These are phyloP conservation scores for Coleophoma cylindrospora DNA, from an alignment of 2,329 filamentous ascomycete genomes.

Conservation along the genomic window DNA sequence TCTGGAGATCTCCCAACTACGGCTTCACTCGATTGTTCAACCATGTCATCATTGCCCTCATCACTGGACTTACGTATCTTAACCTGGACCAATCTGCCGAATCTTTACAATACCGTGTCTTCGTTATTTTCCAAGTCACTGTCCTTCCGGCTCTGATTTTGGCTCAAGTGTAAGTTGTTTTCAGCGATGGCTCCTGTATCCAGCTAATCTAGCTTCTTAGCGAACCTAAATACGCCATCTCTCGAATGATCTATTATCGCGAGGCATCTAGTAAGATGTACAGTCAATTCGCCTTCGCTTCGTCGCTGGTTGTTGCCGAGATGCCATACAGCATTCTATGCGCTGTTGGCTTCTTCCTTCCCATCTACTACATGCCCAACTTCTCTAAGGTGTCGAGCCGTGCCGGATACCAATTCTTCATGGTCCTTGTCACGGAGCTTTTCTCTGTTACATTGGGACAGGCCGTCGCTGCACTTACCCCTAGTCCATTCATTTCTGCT, in stretches of 20 bases:
- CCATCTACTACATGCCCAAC: conserved; percentile 79
- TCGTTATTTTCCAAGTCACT: conserved; percentile 86
- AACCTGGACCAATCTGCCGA: conserved; percentile 70
- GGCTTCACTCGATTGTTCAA: conserved; percentile 84
- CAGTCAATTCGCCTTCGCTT: conserved; percentile 70
- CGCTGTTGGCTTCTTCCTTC: conserved; percentile 75
- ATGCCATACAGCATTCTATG: conserved; percentile 80
- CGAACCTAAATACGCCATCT: conserved; percentile 77
- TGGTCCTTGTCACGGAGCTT: conserved; percentile 76
- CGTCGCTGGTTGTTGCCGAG: conserved; percentile 76
- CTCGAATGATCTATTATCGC: conserved; percentile 78
- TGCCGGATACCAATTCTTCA: conserved; percentile 83
- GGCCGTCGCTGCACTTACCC: conserved; percentile 70
- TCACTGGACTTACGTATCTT: conserved; percentile 76
- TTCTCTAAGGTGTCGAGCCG: conserved; percentile 58
- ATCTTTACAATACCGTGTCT: conserved; percentile 79
- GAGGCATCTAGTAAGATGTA: conserved; percentile 86
- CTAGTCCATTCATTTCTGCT: conserved; percentile 71
- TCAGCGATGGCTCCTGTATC: background rate
- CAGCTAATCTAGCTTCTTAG: conserved; percentile 35
- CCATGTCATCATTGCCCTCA: conserved; percentile 70
- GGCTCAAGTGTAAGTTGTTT: conserved; percentile 43
- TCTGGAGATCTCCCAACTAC: conserved; percentile 86
- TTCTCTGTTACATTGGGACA: conserved; percentile 81
- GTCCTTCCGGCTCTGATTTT: conserved; percentile 81